These are phyloP conservation scores for Rhizopogon roseolus DNA, from an alignment of 768 basidiomycete species.

Conservation along the genomic window DNA sequence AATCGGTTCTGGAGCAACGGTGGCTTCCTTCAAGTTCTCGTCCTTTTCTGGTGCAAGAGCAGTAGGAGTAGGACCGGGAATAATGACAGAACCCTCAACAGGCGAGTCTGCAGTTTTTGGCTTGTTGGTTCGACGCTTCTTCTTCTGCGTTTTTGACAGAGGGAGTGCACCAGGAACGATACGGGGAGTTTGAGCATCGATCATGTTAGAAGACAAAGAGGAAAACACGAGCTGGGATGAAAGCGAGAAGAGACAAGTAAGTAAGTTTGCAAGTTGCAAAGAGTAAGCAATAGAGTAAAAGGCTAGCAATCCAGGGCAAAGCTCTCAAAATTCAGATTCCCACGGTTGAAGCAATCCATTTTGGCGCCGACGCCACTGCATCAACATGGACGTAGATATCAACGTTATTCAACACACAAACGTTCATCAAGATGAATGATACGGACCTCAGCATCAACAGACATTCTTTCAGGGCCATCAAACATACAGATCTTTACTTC, in stretches of 20 bases:
- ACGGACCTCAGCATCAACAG: constrained; percentile 48
- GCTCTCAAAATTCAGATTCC: constrained; percentile 5
- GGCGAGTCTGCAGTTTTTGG: constrained; percentile 45
- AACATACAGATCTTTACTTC: constrained; percentile 56
- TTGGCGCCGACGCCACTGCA: no score
- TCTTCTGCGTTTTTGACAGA: constrained; percentile 56
- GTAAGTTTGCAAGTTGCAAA: background rate
- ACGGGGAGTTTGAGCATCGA: constrained; percentile 37
- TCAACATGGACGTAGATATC: no score
- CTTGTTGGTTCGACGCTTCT: constrained; percentile 58
- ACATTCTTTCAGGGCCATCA: constrained; percentile 25
- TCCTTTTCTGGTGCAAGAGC: constrained; percentile 40
- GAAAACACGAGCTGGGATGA: constrained; percentile 2
- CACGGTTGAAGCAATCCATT: constrained; percentile 1
- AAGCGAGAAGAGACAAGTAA: background rate
- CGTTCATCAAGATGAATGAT: background rate
- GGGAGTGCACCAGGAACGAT: constrained; percentile 77
- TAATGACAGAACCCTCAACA: constrained; percentile 29
- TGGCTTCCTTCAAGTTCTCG: constrained; percentile 44
- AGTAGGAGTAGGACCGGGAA: constrained; percentile 42
- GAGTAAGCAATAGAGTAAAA: background rate
- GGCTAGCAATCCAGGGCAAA: background rate
- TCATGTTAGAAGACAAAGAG: constrained; percentile 23
- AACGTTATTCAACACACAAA: no score
- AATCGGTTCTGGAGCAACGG: constrained; percentile 41